These are phyloP conservation scores for Calophaca sinica DNA, from an alignment of 306 rosid species.

Conservation along the genomic window DNA sequence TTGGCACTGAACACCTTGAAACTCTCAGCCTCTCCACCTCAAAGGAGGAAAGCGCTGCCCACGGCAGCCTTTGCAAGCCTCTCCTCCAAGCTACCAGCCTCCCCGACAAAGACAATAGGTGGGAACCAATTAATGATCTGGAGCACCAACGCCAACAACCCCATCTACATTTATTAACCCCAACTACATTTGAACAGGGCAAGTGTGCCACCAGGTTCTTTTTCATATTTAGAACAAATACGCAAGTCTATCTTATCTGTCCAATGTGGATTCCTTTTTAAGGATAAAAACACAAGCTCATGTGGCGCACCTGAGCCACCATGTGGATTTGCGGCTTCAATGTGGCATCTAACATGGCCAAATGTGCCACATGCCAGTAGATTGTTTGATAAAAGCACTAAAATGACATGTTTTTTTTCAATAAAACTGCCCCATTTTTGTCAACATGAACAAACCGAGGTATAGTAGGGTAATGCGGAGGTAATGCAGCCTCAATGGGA, in stretches of 20 bases:
- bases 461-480: constrained; percentile 9
- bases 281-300: background rate
- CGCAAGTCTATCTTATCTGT: background rate
- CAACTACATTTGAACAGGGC: background rate
- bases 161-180: background rate
- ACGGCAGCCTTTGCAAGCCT: background rate
- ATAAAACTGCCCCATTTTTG: background rate
- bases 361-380: background rate
- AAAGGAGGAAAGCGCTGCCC: too few species aligned
- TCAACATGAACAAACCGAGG: background rate
- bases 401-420: background rate
- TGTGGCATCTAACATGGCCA: background rate
- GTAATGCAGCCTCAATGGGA: constrained; percentile 9
- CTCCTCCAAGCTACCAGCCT: background rate
- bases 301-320: background rate
- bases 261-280: background rate
- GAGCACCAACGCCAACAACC: background rate
- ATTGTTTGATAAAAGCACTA: background rate
- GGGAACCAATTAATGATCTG: background rate
- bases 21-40: background rate
- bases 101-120: background rate
- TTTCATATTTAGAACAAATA: background rate
- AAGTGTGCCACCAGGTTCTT: background rate
- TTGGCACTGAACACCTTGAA: background rate
- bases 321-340: background rate